A percentile compares a stretch with the other conserved stretches of the same genome.
Conservation (phyloP, 1,284 basidiomycete species). For the Cystobasidium sp. region DNA sequence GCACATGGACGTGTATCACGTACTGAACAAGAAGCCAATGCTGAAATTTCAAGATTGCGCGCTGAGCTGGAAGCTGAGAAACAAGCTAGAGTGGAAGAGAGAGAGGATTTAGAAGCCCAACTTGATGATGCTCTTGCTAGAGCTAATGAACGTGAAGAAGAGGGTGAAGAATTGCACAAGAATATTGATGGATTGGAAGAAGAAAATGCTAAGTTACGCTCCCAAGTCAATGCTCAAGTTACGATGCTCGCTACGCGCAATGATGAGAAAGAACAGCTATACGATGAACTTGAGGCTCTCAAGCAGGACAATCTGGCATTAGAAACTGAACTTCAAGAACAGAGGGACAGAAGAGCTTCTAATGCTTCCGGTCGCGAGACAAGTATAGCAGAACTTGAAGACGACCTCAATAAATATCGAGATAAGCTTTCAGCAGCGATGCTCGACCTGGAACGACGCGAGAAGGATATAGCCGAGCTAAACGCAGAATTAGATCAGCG, state of each 20-base stretch:
- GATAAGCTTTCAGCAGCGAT: constrained; percentile 75
- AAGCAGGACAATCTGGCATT: constrained; percentile 52
- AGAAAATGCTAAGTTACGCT: constrained; percentile 56
- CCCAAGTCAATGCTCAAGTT: constrained; percentile 54
- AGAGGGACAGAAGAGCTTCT: constrained; percentile 6
- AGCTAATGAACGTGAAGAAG: constrained; percentile 60
- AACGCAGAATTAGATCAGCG: constrained; percentile 72
- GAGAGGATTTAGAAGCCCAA: constrained; percentile 48
- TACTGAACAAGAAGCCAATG: constrained; percentile 50
- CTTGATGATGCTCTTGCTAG: constrained; percentile 66
- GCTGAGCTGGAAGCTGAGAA: constrained; percentile 71
- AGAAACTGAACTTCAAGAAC: constrained; percentile 56
- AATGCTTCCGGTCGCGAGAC: constrained; percentile 1
- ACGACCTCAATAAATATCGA: constrained; percentile 68
- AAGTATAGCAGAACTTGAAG: constrained; percentile 28
- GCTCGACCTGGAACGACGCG: constrained; percentile 78
- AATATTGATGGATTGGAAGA: constrained; percentile 64
- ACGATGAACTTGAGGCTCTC: constrained; percentile 52
- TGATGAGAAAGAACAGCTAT: constrained; percentile 54
- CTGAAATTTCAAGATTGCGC: constrained; percentile 57
- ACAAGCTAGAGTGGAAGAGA: constrained; percentile 61
- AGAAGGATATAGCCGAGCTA: constrained; percentile 77
- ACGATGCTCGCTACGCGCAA: constrained; percentile 53
- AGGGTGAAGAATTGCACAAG: constrained; percentile 41
- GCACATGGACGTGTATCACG: constrained; percentile 51